Evolutionary conservation across 164 flowering plant genomes (phyloP), one percentile per base, ranked within the genome.

Genomic region (Houttuynia cordata): DNA sequence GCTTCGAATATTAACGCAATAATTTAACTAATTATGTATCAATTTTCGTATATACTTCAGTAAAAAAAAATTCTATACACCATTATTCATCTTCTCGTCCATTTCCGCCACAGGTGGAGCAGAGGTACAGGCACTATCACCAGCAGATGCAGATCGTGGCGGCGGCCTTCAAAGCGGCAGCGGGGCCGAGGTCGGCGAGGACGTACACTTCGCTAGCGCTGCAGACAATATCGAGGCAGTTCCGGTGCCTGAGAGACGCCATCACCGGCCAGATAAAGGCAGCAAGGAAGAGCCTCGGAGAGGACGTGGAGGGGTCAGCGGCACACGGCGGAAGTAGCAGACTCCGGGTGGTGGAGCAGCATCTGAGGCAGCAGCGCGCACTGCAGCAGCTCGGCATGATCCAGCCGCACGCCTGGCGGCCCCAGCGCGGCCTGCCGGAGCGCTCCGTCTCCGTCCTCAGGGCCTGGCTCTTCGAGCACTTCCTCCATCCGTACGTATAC

Each of bases 401-500:
- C 70, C 99, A 87, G 71, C 92, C 85, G 66, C 88, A 90, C 71
- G 96, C 96, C 67, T 93, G 99, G 99, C 80, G 99, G 75, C 99
- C 99, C 51, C 99, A 93, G 74, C 71, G 97, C 68, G 99, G 99
- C 19, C 72, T 93, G 66, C 99, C 99, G 4, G 99, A 93, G 64
- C 66, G 92, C 71, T 80, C 99, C 8, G 99, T 93, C 47, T 93
- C 99, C 0, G 89, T 90, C 63, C 97, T 93, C 58, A 94, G 99
- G 1, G 97, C 99, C 52, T 93, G 99, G 99, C 94, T 93, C 63
- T 93, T 93, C 57, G 99, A 93, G 56, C 97, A 93, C 81, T 93
- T 93, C 59, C 84, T 93, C 62, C 99, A 93, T 65, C 99, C 99
- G 99, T 93, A 81, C 68, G 89, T 60, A 57, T 9, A n/a, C n/a